These are phyloP conservation scores for Schoenoplectus triqueter DNA, from an alignment of 202 grass and related monocot species.

Conservation along the genomic window DNA sequence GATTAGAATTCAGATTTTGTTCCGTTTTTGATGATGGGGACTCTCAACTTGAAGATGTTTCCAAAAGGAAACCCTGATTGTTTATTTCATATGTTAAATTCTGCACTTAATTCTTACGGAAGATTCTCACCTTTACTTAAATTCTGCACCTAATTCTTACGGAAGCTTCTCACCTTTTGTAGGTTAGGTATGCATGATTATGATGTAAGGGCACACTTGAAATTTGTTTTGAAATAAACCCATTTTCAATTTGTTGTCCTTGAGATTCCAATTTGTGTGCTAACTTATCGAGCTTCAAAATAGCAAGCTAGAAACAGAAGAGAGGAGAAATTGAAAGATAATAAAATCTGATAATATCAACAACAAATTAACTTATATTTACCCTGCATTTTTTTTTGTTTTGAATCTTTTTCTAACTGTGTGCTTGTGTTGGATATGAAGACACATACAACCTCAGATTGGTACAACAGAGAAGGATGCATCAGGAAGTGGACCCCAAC, in stretches of 20 bases:
- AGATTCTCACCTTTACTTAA: neutral
- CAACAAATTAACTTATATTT: neutral
- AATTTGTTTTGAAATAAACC: neutral
- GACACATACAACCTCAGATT: slow-evolving; percentile 41
- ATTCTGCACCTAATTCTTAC: neutral
- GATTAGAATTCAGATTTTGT: neutral
- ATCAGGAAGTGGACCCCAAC: slow-evolving; percentile 14
- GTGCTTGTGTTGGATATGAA: neutral
- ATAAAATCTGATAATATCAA: neutral
- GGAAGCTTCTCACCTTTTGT: neutral
- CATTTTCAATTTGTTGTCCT: neutral
- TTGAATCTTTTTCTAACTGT: too few species aligned
- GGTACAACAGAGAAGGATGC: slow-evolving; percentile 46
- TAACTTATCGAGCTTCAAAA: too few species aligned
- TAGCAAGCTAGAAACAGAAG: too few species aligned
- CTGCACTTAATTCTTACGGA: neutral
- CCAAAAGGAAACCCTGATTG: too few species aligned
- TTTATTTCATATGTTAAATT: too few species aligned
- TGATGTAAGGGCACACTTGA: neutral
- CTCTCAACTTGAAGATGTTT: too few species aligned
- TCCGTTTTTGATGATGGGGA: too few species aligned
- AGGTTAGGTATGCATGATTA: neutral
- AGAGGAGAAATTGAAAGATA: neutral
- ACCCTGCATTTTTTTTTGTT: too few species aligned
- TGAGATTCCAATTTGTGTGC: neutral